Evolutionary conservation across 441 rosid species (phyloP), one percentile per base, ranked within the genome.

Genomic region (Populus trichocarpa): DNA sequence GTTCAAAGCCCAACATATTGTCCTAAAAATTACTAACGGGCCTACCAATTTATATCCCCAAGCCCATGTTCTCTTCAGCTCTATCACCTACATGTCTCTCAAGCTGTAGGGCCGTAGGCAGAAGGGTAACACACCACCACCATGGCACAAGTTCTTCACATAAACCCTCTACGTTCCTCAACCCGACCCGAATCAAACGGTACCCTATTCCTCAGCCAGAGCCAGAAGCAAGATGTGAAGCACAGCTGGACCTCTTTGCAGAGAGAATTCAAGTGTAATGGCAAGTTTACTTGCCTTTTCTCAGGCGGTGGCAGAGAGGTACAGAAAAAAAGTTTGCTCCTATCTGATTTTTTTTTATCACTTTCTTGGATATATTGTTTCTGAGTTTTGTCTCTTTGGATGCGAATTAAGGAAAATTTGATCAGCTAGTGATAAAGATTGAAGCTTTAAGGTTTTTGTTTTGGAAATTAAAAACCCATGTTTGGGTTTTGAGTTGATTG

Each of bases 111-210:
- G n/a, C n/a, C n/a, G 61, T 0, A 53, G n/a, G 61, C 22, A 53
- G 61, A 53, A 18, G 61, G 61, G 61, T 18, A 53, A 53, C 61
- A 6, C 61, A 2, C 61, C 61, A 18, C 59, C 59, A 50, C 73
- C n/a, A 84, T 88, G 93, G 83, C 86, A 59, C 89, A 84, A 68
- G 70, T 87, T 70, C 85, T 87, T 50, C 80, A 67, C 85, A 73
- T 83, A 70, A 81, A 76, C 77, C 74, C 74, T 72, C 28, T 78
- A 68, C 73, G 18, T 20, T 77, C 77, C 42, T 78, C 75, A 23
- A 77, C 76, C 69, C 86, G 82, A 70, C 78, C 81, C 23, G 77
- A 76, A 66, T 64, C 79, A 5, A 6, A 23, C 9, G 74, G 38
- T 38, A 23, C 70, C 70, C 78, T 4, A 6, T 73, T 75, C 28